Conservation (phyloP, 805 yeast species). For the Pichia cephalocereana region DNA sequence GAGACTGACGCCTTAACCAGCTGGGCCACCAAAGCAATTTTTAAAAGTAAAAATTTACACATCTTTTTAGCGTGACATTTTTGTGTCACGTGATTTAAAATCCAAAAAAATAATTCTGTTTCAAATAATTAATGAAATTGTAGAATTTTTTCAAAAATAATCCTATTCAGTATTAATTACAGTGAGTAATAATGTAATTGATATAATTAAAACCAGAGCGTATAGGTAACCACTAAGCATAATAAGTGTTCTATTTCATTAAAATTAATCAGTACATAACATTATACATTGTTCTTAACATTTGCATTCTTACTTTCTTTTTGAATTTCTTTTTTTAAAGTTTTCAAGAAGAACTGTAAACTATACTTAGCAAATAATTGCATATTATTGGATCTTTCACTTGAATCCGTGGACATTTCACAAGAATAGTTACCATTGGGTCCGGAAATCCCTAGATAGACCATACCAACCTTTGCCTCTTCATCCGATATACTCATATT, state of each 20-base stretch:
- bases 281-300: neutral
- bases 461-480: conserved; percentile 48
- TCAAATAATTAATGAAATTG: too few species aligned
- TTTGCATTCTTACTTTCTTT: neutral
- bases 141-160: too few species aligned
- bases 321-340: neutral
- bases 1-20: conserved; percentile 33
- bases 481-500: conserved; percentile 21
- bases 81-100: too few species aligned
- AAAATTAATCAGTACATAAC: neutral
- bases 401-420: conserved; percentile 33
- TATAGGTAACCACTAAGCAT: too few species aligned
- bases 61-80: too few species aligned
- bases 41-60: neutral
- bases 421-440: conserved; percentile 48
- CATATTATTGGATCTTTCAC: conserved; percentile 63
- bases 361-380: conserved; percentile 64
- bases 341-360: conserved; percentile 5
- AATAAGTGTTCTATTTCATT: too few species aligned
- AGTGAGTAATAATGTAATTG: too few species aligned
- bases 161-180: too few species aligned
- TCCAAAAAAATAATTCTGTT: too few species aligned
- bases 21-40: conserved; percentile 30
- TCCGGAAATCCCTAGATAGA: conserved; percentile 62
- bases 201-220: too few species aligned